Base-by-base conservation (phyloP, 2,329 filamentous ascomycete genomes). In the Coniochaeta ligniaria region DNA sequence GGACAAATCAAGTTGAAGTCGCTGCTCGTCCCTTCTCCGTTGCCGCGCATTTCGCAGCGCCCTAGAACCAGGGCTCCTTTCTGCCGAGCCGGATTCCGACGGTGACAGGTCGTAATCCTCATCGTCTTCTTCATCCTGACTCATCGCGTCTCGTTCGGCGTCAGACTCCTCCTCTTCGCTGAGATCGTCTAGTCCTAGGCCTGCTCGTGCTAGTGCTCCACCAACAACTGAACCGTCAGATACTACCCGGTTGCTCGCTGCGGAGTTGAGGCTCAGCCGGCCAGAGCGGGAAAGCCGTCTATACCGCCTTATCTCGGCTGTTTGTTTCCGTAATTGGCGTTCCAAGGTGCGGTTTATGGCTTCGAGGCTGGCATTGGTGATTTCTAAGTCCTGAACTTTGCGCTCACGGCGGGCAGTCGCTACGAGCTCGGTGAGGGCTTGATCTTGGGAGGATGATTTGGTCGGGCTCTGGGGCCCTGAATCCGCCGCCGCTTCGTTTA, bases 291-390 rank as follows among this genome's bases (percentile, higher is more conserved):
- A 96, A 57, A 98, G 78, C n/a, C 95, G 86, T 58, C 91, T 86
- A 72, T 88, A 98, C 50, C 94, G 83, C 61, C 95, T 87, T 35
- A 99, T 73, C 71, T 99, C 95, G 1, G 90, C 85, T 41, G 90
- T 94, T 69, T 98, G 94, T 71, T 96, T 96, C 28, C 92, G 86
- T 68, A 99, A 82, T 71, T 98, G 92, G 26, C 92, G 85, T 75
- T 99, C 95, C 0, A 99, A 78, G 0, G 92, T 95, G 59, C 93
- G 84, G 71, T 99, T 99, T 75, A 99, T 98, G 45, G 95, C 95
- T 60, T 96, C 84, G 3, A 99, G 82, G 1, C 93, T 97, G 1
- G 92, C 95, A 70, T 99, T 99, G 60, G 90, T 96, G 64, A 99
- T 99, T 72, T 99, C 92, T 6, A 99, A 79, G 72, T 99, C 95